A percentile compares a stretch with the other conserved stretches of the same genome.
Evolutionary conservation across 139 green algal species (phyloP).

Genomic region (Chlorella sp.): DNA sequence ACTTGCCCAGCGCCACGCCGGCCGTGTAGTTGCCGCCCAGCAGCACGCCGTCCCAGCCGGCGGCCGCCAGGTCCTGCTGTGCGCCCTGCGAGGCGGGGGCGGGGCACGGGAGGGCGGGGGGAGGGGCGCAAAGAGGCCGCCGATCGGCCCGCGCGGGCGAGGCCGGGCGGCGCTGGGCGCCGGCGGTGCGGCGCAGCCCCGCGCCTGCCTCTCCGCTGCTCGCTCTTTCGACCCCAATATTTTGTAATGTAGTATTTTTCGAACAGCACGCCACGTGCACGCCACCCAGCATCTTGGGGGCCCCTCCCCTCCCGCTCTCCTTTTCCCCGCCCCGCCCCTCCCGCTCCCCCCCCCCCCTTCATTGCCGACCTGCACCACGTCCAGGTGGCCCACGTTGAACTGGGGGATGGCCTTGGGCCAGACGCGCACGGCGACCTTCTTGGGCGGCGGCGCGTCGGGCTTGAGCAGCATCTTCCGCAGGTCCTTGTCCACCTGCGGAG

Average conservation of each 20-base stretch:
- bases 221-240: no score
- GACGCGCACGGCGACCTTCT: slow-evolving; percentile 84
- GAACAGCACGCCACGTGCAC: no score
- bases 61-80: slow-evolving; percentile 53
- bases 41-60: slow-evolving; percentile 78
- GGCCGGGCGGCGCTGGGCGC: no score
- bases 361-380: slow-evolving; percentile 49
- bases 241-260: no score
- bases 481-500: slow-evolving; percentile 88
- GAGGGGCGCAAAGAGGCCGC: no score
- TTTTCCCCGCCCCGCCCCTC: no score
- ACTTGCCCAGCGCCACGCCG: slow-evolving; percentile 96
- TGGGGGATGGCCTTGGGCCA: slow-evolving; percentile 98
- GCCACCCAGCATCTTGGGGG: no score
- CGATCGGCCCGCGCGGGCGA: no score
- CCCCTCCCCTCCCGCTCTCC: no score
- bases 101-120: neutral
- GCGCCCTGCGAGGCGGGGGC: slow-evolving; percentile 35
- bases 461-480: slow-evolving; percentile 94
- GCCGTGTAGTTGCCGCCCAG: slow-evolving; percentile 98
- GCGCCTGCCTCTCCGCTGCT: no score
- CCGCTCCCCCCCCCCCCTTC: no score
- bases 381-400: slow-evolving; percentile 95
- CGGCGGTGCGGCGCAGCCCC: no score
- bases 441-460: slow-evolving; percentile 75